Base-by-base conservation (phyloP, 2,329 filamentous ascomycete species). In the Metarhizium anisopliae region DNA sequence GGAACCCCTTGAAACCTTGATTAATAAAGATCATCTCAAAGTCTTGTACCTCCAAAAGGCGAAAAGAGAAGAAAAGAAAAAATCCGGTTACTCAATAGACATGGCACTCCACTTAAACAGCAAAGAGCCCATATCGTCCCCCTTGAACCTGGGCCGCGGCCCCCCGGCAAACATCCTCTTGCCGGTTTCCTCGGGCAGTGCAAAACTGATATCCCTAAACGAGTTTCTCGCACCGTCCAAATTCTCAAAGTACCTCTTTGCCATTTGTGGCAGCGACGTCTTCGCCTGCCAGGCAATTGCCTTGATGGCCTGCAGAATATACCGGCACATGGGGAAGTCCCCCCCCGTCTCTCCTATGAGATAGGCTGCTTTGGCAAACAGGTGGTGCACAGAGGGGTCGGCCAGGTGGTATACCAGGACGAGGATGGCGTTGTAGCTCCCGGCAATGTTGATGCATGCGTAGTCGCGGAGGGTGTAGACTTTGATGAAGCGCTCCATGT, bases 251-350 rank as follows among this genome's bases (percentile, higher is more conserved):
- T 55, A 53, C 13, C 51, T 53, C 10, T 47, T 50, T 3, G 58
- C 55, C 38, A 55, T 42, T 2, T 50, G 13, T 18, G 59, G 61
- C 36, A 63, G 32, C 13, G 47, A 16, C 10, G 59, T 47, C 35
- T 57, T 56, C 29, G 59, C 50, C 8, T 49, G 51, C 57, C 57
- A 57, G 5, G 58, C 56, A 51, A 62, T 56, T 16, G 57, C 56
- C 52, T 59, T 59, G 55, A 61, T 53, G 25, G 54, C 54, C 14
- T 61, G 57, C 38, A 61, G 50, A 13, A 60, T 55, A 45, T 55
- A 60, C 36, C 54, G 43, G 10, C 54, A 54, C 53, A 61, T 58
- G 42, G 55, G 56, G 49, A 57, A 57, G 38, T 60, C 57, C 6
- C 38, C 16, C 8, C 35, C 51, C 6, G 50, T 61, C 40, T 49